Conservation (phyloP, 768 basidiomycete genomes). For the Pleurotus cornucopiae region DNA sequence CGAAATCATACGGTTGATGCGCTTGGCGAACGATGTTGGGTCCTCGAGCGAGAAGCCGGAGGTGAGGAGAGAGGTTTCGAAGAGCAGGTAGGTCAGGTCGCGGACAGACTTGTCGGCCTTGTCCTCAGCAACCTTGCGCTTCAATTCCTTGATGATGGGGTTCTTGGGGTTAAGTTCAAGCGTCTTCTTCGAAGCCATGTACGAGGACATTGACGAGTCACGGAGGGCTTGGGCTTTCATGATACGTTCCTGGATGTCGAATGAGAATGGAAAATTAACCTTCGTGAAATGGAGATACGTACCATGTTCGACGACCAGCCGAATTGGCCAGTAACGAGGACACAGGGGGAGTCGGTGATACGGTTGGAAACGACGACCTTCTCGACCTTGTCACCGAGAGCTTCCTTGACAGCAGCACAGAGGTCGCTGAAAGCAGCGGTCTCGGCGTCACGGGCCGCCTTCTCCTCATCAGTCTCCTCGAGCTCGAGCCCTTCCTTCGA, state of each 20-base stretch:
- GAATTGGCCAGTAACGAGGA: slow-evolving; percentile 97
- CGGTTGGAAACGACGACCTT: slow-evolving; percentile 98
- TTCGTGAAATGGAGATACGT: slow-evolving; percentile 16
- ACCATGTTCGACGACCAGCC: slow-evolving; percentile 99
- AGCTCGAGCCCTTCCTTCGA: slow-evolving; percentile 99
- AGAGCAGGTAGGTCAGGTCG: slow-evolving; percentile 92
- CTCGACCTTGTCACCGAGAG: slow-evolving; percentile 98
- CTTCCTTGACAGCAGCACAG: slow-evolving; percentile 95
- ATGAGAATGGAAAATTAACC: not conserved
- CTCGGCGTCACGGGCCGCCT: slow-evolving; percentile 85
- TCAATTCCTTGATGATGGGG: slow-evolving; percentile 94
- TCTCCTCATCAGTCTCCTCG: slow-evolving; percentile 98
- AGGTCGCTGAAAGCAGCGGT: slow-evolving; percentile 79
- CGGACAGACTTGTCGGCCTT: slow-evolving; percentile 98
- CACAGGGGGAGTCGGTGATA: slow-evolving; percentile 94
- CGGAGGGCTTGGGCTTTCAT: slow-evolving; percentile 99
- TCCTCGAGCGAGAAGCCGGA: slow-evolving; percentile 96
- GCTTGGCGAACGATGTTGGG: slow-evolving; percentile 90
- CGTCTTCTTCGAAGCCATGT: slow-evolving; percentile 99
- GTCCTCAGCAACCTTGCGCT: slow-evolving; percentile 93
- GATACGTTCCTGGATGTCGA: slow-evolving; percentile 75
- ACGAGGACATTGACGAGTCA: slow-evolving; percentile 96
- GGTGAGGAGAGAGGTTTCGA: slow-evolving; percentile 94
- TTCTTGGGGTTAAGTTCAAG: slow-evolving; percentile 92
- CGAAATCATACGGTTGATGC: slow-evolving; percentile 97